Evolutionary conservation across 352 stramenopile genomes (phyloP).

Genomic region (Pseudoperonospora humuli): DNA sequence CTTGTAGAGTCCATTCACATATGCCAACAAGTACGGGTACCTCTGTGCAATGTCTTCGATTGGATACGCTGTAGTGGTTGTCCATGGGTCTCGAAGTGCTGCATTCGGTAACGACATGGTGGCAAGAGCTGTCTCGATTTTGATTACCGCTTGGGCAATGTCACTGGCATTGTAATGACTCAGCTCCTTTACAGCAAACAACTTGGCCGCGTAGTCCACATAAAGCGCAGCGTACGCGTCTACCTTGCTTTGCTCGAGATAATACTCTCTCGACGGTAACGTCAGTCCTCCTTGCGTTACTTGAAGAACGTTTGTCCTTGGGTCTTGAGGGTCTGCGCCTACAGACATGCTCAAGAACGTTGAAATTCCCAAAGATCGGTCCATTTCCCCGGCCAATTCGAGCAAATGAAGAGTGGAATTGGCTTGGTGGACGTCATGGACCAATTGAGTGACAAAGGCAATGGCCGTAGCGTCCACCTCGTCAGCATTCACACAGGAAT

Average conservation of each 20-base stretch:
- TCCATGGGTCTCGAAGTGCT: constrained; percentile 75
- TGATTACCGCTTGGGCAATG: constrained; percentile 32
- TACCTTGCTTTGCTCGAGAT: constrained; percentile 35
- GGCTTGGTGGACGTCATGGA: constrained; percentile 30
- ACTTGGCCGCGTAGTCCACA: constrained; percentile 35
- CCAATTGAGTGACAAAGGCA: constrained; percentile 28
- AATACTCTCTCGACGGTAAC: constrained; percentile 59
- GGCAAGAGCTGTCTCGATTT: constrained; percentile 75
- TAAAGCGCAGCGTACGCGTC: constrained; percentile 36
- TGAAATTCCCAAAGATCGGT: constrained; percentile 35
- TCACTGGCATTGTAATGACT: constrained; percentile 32
- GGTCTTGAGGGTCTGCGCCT: constrained; percentile 36
- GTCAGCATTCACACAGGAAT: constrained; percentile 36
- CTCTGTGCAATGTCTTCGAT: constrained; percentile 46
- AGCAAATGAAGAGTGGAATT: constrained; percentile 38
- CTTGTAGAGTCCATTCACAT: constrained; percentile 40
- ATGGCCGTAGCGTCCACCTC: constrained; percentile 35
- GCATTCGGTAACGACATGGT: constrained; percentile 81
- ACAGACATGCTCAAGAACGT: constrained; percentile 49
- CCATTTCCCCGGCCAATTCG: constrained; percentile 32
- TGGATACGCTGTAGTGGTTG: constrained; percentile 81
- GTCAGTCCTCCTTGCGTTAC: constrained; percentile 50
- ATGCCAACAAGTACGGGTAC: constrained; percentile 47
- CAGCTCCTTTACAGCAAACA: constrained; percentile 35
- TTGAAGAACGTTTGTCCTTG: constrained; percentile 36